These are phyloP conservation scores for Aureobasidium leucospermi DNA, from an alignment of 2,329 filamentous ascomycete species.

Conservation along the genomic window DNA sequence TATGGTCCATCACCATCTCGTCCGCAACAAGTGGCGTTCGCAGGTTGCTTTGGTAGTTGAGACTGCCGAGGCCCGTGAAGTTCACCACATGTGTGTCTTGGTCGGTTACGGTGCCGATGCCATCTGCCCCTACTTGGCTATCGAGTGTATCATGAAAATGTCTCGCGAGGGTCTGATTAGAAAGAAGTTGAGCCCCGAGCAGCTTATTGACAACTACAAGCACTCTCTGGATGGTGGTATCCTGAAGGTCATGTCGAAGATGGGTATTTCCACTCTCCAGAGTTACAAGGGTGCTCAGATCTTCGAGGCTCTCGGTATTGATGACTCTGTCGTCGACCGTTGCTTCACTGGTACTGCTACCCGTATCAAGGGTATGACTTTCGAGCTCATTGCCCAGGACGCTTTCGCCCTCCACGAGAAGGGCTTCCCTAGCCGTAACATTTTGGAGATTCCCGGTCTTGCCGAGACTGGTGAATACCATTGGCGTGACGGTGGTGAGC, in stretches of 20 bases:
- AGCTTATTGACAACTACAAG: conserved; percentile 91
- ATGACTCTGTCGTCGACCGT: conserved; percentile 83
- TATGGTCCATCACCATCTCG: conserved; percentile 91
- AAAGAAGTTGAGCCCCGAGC: conserved; percentile 75
- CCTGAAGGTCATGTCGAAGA: conserved; percentile 98
- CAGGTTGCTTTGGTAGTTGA: conserved; percentile 81
- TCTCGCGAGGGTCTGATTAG: conserved; percentile 88
- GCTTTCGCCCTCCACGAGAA: conserved; percentile 92
- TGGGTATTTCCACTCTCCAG: conserved; percentile 95
- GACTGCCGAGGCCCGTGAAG: conserved; percentile 91
- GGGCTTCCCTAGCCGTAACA: conserved; percentile 75
- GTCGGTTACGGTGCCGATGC: conserved; percentile 92
- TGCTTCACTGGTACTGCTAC: conserved; percentile 94
- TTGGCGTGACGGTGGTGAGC: conserved; percentile 93
- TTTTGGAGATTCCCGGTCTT: conserved; percentile 69
- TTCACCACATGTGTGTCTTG: conserved; percentile 98
- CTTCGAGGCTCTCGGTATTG: conserved; percentile 89
- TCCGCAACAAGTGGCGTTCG: conserved; percentile 92
- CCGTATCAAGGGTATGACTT: conserved; percentile 88
- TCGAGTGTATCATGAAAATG: conserved; percentile 96
- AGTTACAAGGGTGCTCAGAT: conserved; percentile 98
- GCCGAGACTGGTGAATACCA: conserved; percentile 95
- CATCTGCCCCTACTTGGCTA: conserved; percentile 87
- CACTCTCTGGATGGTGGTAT: conserved; percentile 95
- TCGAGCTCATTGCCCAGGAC: conserved; percentile 88